Conservation (phyloP, 768 basidiomycete species). For the Tylopilus rubrobrunneus region DNA sequence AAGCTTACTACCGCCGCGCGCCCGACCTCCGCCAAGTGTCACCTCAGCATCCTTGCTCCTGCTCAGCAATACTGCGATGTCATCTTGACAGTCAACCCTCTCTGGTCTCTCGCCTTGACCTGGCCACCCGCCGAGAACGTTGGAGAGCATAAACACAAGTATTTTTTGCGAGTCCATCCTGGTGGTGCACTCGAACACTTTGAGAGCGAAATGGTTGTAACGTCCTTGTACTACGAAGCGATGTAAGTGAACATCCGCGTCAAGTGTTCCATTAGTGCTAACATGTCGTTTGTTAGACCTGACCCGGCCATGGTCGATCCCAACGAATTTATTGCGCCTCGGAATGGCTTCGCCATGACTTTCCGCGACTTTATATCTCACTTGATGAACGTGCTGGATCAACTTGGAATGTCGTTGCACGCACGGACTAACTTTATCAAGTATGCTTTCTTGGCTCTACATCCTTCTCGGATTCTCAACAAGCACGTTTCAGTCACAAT, state of each 20-base stretch:
- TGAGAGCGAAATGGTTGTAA: slow-evolving; percentile 74
- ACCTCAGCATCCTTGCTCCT: slow-evolving; percentile 70
- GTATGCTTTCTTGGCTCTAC: slow-evolving; percentile 39
- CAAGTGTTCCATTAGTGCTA: background rate
- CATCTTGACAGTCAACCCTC: slow-evolving; percentile 60
- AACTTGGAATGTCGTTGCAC: slow-evolving; percentile 78
- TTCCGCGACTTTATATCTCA: slow-evolving; percentile 78
- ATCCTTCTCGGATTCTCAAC: slow-evolving; percentile 1
- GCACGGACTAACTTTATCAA: slow-evolving; percentile 81
- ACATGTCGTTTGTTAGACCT: slow-evolving; percentile 47
- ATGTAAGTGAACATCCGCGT: slow-evolving; percentile 45
- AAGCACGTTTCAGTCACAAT: slow-evolving; percentile 53
- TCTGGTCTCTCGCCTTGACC: slow-evolving; percentile 72
- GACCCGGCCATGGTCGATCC: slow-evolving; percentile 76
- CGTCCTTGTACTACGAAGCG: slow-evolving; percentile 83
- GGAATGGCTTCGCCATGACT: slow-evolving; percentile 84
- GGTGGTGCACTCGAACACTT: slow-evolving; percentile 87
- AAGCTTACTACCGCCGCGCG: slow-evolving; percentile 75
- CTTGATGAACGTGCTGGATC: slow-evolving; percentile 76
- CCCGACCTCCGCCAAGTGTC: slow-evolving; percentile 72
- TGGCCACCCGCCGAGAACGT: slow-evolving; percentile 77
- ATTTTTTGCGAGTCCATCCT: slow-evolving; percentile 78
- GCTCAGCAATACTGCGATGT: slow-evolving; percentile 78
- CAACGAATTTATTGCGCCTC: slow-evolving; percentile 71
- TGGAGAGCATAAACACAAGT: slow-evolving; percentile 71